phyloP scores from a whole-genome alignment of 306 rosid species.

The Lupinus albus region DNA sequence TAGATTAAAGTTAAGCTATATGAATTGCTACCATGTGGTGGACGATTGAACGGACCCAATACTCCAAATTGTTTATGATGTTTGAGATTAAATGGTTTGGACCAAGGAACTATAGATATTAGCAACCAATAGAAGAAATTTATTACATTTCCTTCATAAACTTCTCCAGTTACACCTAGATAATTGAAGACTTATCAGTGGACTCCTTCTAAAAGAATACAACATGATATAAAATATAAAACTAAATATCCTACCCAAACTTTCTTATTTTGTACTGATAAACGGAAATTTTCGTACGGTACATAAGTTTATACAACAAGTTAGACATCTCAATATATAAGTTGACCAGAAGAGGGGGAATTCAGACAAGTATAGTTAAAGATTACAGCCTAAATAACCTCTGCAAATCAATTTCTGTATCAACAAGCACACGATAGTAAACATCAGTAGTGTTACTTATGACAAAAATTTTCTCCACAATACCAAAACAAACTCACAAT shows the following conservation, averaged over 20 bases:
- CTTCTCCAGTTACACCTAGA: background rate
- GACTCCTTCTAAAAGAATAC: no score
- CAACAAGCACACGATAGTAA: slow-evolving; percentile 40
- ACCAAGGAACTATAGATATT: background rate
- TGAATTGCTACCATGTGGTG: slow-evolving; percentile 12
- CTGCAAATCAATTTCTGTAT: slow-evolving; percentile 12
- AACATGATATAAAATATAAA: no score
- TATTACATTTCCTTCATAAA: background rate
- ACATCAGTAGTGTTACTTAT: background rate
- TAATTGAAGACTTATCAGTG: background rate
- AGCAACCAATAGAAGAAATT: background rate
- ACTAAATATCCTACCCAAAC: background rate
- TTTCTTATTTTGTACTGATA: background rate
- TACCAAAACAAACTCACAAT: background rate
- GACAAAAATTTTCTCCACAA: slow-evolving; percentile 30
- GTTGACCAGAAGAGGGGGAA: background rate
- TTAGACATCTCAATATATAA: background rate
- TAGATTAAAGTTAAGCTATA: slow-evolving; percentile 1
- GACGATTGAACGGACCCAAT: background rate
- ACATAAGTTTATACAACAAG: background rate
- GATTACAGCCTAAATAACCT: slow-evolving; percentile 12
- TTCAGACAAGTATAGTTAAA: background rate
- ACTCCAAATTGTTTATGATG: slow-evolving; percentile 7
- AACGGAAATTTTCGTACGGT: background rate
- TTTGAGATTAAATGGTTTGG: background rate